Percentiles rank a stretch among this genome's conserved stretches.
These are phyloP conservation scores for Claviceps fusiformis DNA, from an alignment of 2,329 filamentous ascomycete genomes.

Conservation along the genomic window DNA sequence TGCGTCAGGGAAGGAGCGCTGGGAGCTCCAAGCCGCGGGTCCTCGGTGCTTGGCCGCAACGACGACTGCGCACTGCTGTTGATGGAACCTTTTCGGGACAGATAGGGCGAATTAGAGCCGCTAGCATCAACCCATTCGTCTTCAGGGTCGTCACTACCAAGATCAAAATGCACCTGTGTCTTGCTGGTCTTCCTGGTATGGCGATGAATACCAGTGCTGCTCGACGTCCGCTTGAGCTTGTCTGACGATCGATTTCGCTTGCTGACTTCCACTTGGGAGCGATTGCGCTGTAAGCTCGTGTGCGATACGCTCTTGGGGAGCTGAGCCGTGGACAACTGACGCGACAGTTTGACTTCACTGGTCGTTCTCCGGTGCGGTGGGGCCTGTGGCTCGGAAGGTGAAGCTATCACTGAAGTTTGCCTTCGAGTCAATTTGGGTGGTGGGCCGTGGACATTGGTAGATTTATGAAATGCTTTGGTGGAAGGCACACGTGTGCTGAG, in stretches of 20 bases:
- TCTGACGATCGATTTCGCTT: slow-evolving; percentile 37
- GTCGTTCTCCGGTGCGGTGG: slow-evolving; percentile 32
- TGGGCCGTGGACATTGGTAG: slow-evolving; percentile 9
- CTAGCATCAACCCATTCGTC: slow-evolving; percentile 58
- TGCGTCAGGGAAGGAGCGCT: slow-evolving; percentile 11
- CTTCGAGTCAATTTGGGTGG: slow-evolving; percentile 29
- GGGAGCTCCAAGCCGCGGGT: slow-evolving; percentile 23
- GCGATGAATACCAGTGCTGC: slow-evolving; percentile 31
- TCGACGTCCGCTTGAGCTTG: slow-evolving; percentile 38
- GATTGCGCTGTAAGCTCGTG: slow-evolving; percentile 44
- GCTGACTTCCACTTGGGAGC: slow-evolving; percentile 41
- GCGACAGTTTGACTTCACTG: slow-evolving; percentile 37
- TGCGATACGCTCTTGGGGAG: slow-evolving; percentile 42
- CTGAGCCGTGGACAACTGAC: slow-evolving; percentile 28
- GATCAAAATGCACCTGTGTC: slow-evolving; percentile 48
- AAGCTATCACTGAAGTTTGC: slow-evolving; percentile 29
- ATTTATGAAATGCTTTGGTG: slow-evolving; percentile 35
- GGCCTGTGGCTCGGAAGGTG: slow-evolving; percentile 18
- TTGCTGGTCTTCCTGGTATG: slow-evolving; percentile 29
- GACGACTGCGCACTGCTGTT: slow-evolving; percentile 36
- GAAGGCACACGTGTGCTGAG: slow-evolving; percentile 39
- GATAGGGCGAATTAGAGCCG: slow-evolving; percentile 46
- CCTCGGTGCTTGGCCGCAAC: slow-evolving; percentile 22
- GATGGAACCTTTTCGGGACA: slow-evolving; percentile 32
- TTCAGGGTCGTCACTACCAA: slow-evolving; percentile 35